These are phyloP conservation scores for Periconia macrospinosa DNA, from an alignment of 2,329 filamentous ascomycete species.

Conservation along the genomic window DNA sequence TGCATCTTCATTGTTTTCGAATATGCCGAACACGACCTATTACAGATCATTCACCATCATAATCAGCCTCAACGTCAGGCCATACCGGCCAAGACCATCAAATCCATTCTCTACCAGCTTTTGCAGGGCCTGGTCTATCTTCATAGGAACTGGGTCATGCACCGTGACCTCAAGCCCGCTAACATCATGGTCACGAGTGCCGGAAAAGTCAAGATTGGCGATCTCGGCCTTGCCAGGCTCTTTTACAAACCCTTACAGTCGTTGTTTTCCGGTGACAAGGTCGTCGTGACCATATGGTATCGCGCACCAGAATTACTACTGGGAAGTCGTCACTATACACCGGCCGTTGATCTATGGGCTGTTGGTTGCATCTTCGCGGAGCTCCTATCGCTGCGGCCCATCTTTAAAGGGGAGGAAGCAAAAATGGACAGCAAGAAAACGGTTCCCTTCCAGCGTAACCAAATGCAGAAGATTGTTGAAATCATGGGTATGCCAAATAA, in stretches of 20 bases:
- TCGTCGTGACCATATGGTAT: slow-evolving; percentile 99
- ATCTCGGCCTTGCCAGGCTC: slow-evolving; percentile 85
- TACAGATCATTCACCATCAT: slow-evolving; percentile 98
- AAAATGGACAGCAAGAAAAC: slow-evolving; percentile 99
- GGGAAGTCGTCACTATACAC: slow-evolving; percentile 93
- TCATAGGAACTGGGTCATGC: slow-evolving; percentile 94
- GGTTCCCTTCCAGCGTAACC: slow-evolving; percentile 94
- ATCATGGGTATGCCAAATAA: slow-evolving; percentile 90
- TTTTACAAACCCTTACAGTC: slow-evolving; percentile 94
- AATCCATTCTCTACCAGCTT: slow-evolving; percentile 93
- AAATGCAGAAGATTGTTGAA: slow-evolving; percentile 99
- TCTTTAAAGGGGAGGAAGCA: slow-evolving; percentile 98
- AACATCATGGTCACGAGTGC: slow-evolving; percentile 97
- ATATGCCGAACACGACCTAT: slow-evolving; percentile 93
- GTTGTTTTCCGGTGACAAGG: slow-evolving; percentile 92
- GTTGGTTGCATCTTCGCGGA: slow-evolving; percentile 98
- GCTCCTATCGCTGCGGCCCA: slow-evolving; percentile 82
- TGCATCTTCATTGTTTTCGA: slow-evolving; percentile 99
- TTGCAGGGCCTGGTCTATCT: slow-evolving; percentile 94
- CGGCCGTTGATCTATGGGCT: slow-evolving; percentile 96
- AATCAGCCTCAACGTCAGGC: slow-evolving; percentile 84
- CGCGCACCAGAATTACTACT: slow-evolving; percentile 91
- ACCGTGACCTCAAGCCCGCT: slow-evolving; percentile 94
- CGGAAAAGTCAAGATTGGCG: slow-evolving; percentile 92
- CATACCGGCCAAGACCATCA: slow-evolving; percentile 85